Evolutionary conservation across 805 yeast species (phyloP).

Genomic region (Geotrichum ghanense): DNA sequence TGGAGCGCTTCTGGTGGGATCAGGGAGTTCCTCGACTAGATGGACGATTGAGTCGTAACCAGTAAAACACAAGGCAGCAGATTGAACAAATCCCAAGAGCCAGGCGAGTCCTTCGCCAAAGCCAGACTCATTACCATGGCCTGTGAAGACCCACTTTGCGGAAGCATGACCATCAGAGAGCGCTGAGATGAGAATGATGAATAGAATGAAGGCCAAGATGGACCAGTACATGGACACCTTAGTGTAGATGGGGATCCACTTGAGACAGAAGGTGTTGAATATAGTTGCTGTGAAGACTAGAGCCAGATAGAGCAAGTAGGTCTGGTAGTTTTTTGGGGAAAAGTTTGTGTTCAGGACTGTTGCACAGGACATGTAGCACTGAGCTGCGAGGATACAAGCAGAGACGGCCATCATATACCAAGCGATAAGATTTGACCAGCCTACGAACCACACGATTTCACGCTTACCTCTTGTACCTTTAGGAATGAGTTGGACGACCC

Average conservation of each 20-base stretch:
- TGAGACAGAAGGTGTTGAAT: neutral
- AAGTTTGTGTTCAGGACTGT: neutral
- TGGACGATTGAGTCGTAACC: neutral
- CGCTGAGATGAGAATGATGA: neutral
- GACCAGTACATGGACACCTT: conserved; percentile 1
- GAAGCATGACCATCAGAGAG: neutral
- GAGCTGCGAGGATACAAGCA: neutral
- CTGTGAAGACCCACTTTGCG: neutral
- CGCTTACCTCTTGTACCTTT: neutral
- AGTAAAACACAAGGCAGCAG: neutral
- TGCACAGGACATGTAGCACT: neutral
- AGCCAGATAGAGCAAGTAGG: neutral
- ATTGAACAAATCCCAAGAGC: neutral
- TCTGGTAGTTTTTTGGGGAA: neutral
- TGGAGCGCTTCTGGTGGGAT: neutral
- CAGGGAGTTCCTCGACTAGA: neutral
- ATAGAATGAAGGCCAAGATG: neutral
- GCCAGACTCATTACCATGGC: neutral
- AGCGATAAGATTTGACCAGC: neutral
- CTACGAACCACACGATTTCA: neutral
- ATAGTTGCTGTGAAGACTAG: neutral
- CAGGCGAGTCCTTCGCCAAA: neutral
- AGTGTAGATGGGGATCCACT: neutral
- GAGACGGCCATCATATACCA: conserved; percentile 1
- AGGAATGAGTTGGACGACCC: neutral